Evolutionary conservation across 2,329 filamentous ascomycete genomes (phyloP).

Genomic region (Botryotinia convoluta): DNA sequence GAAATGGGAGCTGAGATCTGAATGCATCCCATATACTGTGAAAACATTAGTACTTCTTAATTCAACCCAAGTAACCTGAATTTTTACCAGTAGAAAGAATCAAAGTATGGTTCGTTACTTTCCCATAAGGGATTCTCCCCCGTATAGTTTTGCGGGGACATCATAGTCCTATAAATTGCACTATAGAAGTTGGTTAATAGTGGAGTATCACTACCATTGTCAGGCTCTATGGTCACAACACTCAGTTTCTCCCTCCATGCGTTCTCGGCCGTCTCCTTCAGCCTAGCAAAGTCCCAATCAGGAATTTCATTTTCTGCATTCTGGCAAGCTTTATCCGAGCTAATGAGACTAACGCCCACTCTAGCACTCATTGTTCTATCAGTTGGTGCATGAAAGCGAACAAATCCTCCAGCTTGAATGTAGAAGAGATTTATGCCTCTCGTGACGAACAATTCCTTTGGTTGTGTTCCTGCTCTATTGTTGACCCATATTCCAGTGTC

Average conservation of each 20-base stretch:
- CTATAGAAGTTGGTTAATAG: constrained; percentile 64
- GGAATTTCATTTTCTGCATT: constrained; percentile 69
- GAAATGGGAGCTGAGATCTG: constrained; percentile 63
- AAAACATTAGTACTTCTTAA: neutral
- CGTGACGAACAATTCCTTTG: constrained; percentile 49
- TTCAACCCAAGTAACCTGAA: constrained; percentile 48
- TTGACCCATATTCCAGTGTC: constrained; percentile 61
- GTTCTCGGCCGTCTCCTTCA: constrained; percentile 51
- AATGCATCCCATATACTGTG: constrained; percentile 68
- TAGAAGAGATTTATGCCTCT: constrained; percentile 52
- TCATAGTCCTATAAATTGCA: constrained; percentile 65
- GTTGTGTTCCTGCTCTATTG: constrained; percentile 49
- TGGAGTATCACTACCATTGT: constrained; percentile 48
- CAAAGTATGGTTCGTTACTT: constrained; percentile 67
- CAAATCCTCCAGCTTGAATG: constrained; percentile 59
- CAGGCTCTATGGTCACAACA: constrained; percentile 51
- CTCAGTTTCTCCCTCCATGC: constrained; percentile 61
- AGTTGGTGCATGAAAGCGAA: constrained; percentile 52
- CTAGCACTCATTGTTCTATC: constrained; percentile 56
- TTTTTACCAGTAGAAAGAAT: constrained; percentile 53
- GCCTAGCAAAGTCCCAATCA: constrained; percentile 59
- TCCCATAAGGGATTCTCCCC: constrained; percentile 69
- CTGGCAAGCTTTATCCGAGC: constrained; percentile 59
- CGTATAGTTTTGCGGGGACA: constrained; percentile 71
- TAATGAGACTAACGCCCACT: constrained; percentile 69